Evolutionary conservation across 352 stramenopile genomes (phyloP), one percentile per base, ranked within the genome.

Genomic region (Thalassiosira hispida): DNA sequence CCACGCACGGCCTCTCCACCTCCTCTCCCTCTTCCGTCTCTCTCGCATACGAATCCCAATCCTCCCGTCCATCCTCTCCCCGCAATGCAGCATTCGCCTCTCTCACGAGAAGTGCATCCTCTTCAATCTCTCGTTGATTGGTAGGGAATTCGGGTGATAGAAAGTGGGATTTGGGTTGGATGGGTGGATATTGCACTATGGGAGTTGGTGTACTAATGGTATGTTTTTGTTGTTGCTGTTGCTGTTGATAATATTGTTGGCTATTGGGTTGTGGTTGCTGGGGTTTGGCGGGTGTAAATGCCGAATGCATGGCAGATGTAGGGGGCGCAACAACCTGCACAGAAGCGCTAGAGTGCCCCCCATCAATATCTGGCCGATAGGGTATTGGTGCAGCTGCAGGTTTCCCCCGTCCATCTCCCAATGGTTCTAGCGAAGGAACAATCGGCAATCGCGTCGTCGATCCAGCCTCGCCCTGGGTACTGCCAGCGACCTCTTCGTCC

Each of bases 1-100:
- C 65, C 1, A 92, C 78, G 77, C 88, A 91, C 18, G 88, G 88
- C 68, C 82, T 79, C 53, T 88, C 76, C 12, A 55, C 51, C 25
- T 70, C 62, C 0, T 71, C 31, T 57, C 86, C 76, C 12, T 61
- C 51, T 20, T 70, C 62, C 0, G 67, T 23, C 31, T 70, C 69
- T 25, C 46, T 60, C 25, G 22, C 42, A n/a, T 66, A 52, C 47
- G 35, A 52, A 71, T 79, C 63, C 59, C 29, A 64, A 61, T 83
- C 12, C 33, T 59, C 66, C 16, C 18, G 63, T n/a, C 52, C 47
- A 51, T 46, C 67, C 51, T 74, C 55, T 38, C 66, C 46, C 31
- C 69, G 55, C 33, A 73, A 55, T 35, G 70, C 56, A 40, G 71
- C 11, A 52, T 84, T 66, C 52, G 56, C 72, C 42, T 81, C 74